Evolutionary conservation across 2,329 filamentous ascomycete species (phyloP), one percentile per base, ranked within the genome.

Genomic region (Metarhizium sp.): DNA sequence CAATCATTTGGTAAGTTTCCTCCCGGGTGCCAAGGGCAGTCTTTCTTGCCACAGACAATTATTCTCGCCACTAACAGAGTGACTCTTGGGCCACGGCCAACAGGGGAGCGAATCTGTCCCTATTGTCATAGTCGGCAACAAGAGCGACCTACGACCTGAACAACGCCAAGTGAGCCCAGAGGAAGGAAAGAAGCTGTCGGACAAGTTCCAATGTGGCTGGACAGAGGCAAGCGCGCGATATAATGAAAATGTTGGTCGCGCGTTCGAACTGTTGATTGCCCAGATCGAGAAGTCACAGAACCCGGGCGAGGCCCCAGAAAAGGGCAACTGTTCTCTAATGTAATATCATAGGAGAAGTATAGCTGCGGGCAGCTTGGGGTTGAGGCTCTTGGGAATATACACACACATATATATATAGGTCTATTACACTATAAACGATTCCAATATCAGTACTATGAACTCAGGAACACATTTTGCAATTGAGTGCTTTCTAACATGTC

Each of bases 251-350:
- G 94, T 99, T 51, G 79, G 80, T 63, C 92, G 90, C 71, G 90
- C 90, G 2, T 99, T 99, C 68, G 92, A 97, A 73, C 79, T 95
- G 60, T 86, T 99, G 77, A 91, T 99, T 64, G 89, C 81, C 51
- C 89, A 97, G 76, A 92, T 99, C 60, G 94, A 99, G 74, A 95
- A 95, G 74, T 85, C 87, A 30, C 88, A 95, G 73, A 95, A 95
- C 68, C 92, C 92, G 1, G 85, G 85, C 65, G 90, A 96, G 73
- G 86, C 90, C 7, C 78, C 90, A 30, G 86, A 85, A 55, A 87
- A 86, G 55, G 84, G 84, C 64, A 96, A 95, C 74, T 97, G 94
- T 71, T 64, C 71, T 55, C 70, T 96, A 63, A 97, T 99, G 94
- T 99, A 78, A 53, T 8, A 14, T 13, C n/a, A 16, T 16, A 36